Evolutionary conservation across 805 yeast genomes (phyloP).

Genomic region (Kockiozyma suomiensis): DNA sequence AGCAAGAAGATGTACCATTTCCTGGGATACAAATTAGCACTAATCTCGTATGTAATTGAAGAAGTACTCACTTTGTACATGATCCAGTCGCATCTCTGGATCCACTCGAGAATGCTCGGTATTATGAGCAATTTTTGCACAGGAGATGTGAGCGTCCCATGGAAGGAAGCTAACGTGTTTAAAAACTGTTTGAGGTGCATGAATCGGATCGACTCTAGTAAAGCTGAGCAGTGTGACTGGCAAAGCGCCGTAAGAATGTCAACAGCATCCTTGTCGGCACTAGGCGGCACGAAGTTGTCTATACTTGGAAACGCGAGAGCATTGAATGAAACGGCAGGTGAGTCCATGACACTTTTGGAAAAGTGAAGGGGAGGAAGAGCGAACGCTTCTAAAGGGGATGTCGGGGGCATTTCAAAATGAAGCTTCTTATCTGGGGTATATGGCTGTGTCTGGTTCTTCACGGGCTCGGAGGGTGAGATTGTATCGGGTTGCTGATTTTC

Average conservation of each 20-base stretch:
- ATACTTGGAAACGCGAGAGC: slow-evolving; percentile 47
- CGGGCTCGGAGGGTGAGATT: neutral
- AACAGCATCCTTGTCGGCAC: slow-evolving; percentile 57
- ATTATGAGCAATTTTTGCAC: slow-evolving; percentile 56
- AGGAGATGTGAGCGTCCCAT: slow-evolving; percentile 61
- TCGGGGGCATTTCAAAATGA: neutral
- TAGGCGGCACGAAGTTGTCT: slow-evolving; percentile 49
- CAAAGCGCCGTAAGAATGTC: slow-evolving; percentile 65
- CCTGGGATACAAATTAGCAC: slow-evolving; percentile 30
- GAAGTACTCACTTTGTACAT: slow-evolving; percentile 50
- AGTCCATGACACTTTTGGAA: slow-evolving; percentile 4
- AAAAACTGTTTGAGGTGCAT: slow-evolving; percentile 67
- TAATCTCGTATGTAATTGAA: neutral
- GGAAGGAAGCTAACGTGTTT: slow-evolving; percentile 56
- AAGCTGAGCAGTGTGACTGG: slow-evolving; percentile 61
- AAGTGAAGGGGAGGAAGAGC: slow-evolving; percentile 19
- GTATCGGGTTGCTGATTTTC: neutral
- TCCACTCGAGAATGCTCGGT: slow-evolving; percentile 56
- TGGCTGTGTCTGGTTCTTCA: neutral
- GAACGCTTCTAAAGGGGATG: slow-evolving; percentile 12
- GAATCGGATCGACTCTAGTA: slow-evolving; percentile 67
- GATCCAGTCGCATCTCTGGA: slow-evolving; percentile 65
- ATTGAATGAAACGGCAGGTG: slow-evolving; percentile 34
- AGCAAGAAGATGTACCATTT: slow-evolving; percentile 60
- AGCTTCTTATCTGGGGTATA: slow-evolving; percentile 3